Evolutionary conservation across 2,329 filamentous ascomycete species (phyloP).

Genomic region (Gyromitra esculenta): DNA sequence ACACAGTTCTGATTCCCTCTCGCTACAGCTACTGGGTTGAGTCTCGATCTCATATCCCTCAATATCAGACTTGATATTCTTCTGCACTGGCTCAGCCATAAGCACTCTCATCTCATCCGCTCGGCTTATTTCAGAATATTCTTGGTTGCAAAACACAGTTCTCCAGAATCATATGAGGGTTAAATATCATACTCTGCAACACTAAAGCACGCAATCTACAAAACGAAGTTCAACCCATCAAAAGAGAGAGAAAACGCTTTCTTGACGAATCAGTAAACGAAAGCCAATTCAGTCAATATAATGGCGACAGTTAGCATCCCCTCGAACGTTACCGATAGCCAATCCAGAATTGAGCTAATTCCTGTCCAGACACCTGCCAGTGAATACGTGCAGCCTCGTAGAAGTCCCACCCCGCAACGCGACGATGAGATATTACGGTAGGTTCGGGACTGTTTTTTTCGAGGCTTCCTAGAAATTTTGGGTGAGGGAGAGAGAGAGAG

Average conservation of each 20-base stretch:
- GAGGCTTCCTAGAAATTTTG: constrained; percentile 1
- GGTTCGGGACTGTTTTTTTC: constrained; percentile 13
- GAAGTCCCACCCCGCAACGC: constrained; percentile 41
- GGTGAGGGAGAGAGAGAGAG: background rate
- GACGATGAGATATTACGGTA: constrained; percentile 53
- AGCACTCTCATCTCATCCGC: constrained; percentile 6
- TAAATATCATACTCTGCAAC: constrained; percentile 10
- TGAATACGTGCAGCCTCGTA: constrained; percentile 45
- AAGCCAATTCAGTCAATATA: constrained; percentile 19
- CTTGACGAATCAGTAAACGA: constrained; percentile 16
- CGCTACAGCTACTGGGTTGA: constrained; percentile 2
- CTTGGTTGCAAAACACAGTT: constrained; percentile 30
- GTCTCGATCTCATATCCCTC: constrained; percentile 4
- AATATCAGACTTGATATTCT: constrained; percentile 13
- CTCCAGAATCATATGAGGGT: constrained; percentile 25
- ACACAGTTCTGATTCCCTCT: constrained; percentile 9
- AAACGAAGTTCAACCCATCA: constrained; percentile 29
- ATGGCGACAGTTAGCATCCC: constrained; percentile 49
- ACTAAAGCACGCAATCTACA: constrained; percentile 21
- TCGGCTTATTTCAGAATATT: constrained; percentile 5
- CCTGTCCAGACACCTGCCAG: constrained; percentile 25
- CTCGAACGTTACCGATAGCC: constrained; percentile 23
- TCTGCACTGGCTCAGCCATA: background rate
- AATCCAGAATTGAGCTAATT: constrained; percentile 44
- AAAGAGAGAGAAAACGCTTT: constrained; percentile 8